These are phyloP conservation scores for Mycena metata DNA, from an alignment of 768 basidiomycete genomes.

Conservation along the genomic window DNA sequence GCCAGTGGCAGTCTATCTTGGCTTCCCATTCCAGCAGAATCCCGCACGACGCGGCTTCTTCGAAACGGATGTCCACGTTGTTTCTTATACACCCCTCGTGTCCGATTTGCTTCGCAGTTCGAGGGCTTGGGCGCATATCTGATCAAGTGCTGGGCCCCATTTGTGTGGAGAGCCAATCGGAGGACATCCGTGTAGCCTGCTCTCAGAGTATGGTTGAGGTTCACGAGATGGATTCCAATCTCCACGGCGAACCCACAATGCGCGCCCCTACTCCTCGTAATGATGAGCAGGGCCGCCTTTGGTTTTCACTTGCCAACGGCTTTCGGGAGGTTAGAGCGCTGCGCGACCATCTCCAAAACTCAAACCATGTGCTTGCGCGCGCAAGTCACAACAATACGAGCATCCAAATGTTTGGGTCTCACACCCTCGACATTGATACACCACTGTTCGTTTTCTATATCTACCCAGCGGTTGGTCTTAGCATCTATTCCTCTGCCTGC, in stretches of 20 bases:
- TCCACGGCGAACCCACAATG: no score
- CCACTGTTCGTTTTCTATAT: conserved; percentile 1
- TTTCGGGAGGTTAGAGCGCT: not conserved
- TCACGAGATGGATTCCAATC: no score
- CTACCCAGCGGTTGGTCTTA: not conserved
- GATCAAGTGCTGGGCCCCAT: not conserved
- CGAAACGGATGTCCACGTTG: no score
- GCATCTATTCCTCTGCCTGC: no score
- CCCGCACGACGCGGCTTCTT: no score
- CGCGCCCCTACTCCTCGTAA: no score
- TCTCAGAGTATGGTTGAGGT: not conserved
- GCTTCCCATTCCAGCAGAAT: no score
- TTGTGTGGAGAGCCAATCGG: not conserved
- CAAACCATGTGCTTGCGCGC: not conserved
- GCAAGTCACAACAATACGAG: not conserved
- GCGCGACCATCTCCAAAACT: not conserved
- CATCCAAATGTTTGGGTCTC: not conserved
- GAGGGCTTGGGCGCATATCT: no score
- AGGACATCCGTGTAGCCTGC: not conserved
- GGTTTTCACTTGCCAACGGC: not conserved
- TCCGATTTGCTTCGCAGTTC: no score
- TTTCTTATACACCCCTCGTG: no score
- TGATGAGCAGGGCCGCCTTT: no score
- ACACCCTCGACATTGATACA: not conserved
- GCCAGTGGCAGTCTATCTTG: no score